Evolutionary conservation across 768 basidiomycete genomes (phyloP).

Genomic region (Lactifluus hygrophoroides): DNA sequence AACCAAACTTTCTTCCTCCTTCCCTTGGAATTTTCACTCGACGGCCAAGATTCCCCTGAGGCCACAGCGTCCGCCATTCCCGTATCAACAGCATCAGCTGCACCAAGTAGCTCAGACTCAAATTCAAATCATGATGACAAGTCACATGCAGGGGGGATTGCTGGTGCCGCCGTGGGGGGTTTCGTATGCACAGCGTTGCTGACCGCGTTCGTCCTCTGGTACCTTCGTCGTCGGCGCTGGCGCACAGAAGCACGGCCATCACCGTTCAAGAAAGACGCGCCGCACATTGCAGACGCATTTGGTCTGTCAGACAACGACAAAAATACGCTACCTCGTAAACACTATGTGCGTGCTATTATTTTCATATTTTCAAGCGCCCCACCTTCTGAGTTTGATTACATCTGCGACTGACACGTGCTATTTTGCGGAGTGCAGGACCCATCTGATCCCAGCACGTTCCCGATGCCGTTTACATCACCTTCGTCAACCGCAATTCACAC

Average conservation of each 20-base stretch:
- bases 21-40: neutral
- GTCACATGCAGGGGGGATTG: neutral
- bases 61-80: neutral
- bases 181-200: neutral
- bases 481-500: neutral
- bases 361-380: neutral
- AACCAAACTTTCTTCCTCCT: neutral
- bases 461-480: neutral
- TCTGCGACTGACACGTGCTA: neutral
- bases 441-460: conserved; percentile 2
- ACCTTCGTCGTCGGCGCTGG: neutral
- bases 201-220: neutral
- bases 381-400: too few species aligned
- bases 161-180: neutral
- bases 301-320: neutral
- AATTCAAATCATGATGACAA: neutral
- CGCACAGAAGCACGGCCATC: neutral
- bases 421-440: neutral
- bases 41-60: neutral
- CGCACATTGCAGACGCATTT: neutral
- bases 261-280: neutral
- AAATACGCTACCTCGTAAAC: neutral
- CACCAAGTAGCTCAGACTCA: neutral
- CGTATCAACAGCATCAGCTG: neutral
- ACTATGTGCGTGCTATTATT: neutral